Percentiles rank a stretch among this genome's conserved stretches.
Conservation (phyloP, 176 grass and related monocot genomes). For the Areca catechu region DNA sequence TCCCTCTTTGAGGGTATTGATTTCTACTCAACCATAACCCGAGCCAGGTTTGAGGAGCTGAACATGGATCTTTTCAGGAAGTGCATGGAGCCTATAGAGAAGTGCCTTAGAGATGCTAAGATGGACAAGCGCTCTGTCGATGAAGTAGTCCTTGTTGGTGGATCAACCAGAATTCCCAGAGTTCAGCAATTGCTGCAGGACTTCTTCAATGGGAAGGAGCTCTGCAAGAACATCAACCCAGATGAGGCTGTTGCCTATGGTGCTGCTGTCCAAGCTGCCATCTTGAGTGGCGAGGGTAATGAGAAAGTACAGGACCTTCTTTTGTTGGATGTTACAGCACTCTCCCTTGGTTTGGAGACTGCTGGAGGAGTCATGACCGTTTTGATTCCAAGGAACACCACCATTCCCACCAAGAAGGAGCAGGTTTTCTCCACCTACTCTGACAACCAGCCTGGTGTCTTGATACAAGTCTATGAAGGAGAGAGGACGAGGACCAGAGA, state of each 20-base stretch:
- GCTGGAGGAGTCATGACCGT: constrained; percentile 75
- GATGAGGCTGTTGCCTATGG: constrained; percentile 96
- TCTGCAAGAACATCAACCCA: constrained; percentile 98
- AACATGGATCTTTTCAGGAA: constrained; percentile 98
- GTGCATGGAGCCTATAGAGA: constrained; percentile 90
- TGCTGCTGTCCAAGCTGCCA: constrained; percentile 79
- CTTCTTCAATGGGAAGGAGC: constrained; percentile 95
- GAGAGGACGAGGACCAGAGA: constrained; percentile 70
- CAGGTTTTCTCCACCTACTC: constrained; percentile 92
- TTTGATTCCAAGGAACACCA: constrained; percentile 79
- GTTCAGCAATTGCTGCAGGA: constrained; percentile 92
- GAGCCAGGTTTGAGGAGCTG: constrained; percentile 77
- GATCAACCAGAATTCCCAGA: constrained; percentile 75
- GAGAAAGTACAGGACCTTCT: constrained; percentile 82
- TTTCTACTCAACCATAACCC: constrained; percentile 94
- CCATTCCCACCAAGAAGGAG: constrained; percentile 87
- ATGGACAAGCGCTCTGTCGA: constrained; percentile 88
- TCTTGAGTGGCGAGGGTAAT: constrained; percentile 79
- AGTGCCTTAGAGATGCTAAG: constrained; percentile 90
- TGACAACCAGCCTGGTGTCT: constrained; percentile 79
- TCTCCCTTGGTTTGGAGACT: constrained; percentile 63
- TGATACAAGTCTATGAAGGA: constrained; percentile 92
- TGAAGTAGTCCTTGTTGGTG: constrained; percentile 82
- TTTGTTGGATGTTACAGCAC: constrained; percentile 65
- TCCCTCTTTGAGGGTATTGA: constrained; percentile 84